These are phyloP conservation scores for Mucor racemosus DNA, from an alignment of 371 early-diverging fungal genomes.

Conservation along the genomic window DNA sequence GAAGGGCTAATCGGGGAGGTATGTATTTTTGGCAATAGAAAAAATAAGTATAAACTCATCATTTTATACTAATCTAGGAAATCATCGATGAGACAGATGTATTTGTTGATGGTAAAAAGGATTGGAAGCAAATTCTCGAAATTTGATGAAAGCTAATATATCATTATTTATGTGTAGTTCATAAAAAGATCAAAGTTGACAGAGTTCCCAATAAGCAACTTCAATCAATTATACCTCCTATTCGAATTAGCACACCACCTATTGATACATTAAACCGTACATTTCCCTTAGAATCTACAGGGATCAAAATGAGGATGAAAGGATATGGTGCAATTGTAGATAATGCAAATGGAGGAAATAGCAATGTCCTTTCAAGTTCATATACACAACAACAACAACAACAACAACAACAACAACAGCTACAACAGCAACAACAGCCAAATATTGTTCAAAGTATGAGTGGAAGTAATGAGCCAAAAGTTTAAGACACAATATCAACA, in stretches of 20 bases:
- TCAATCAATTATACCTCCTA: not conserved
- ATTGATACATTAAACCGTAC: not conserved
- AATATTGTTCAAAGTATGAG: not conserved
- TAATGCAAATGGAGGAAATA: conserved; percentile 1
- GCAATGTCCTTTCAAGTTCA: conserved; percentile 2
- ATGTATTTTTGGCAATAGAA: not conserved
- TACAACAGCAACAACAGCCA: conserved; percentile 1
- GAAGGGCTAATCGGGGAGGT: conserved; percentile 89
- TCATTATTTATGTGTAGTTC: not conserved
- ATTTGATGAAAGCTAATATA: too few relatives aligned
- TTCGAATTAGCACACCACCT: not conserved
- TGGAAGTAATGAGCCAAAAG: not conserved
- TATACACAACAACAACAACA: conserved; percentile 3
- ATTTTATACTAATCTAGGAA: conserved; percentile 41
- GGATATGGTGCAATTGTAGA: conserved; percentile 25
- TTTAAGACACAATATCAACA: not conserved
- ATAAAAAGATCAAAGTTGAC: conserved; percentile 13
- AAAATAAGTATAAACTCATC: not conserved
- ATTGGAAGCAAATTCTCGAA: not conserved
- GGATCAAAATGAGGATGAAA: conserved; percentile 21
- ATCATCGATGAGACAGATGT: conserved; percentile 95
- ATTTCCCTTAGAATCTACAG: conserved; percentile 6
- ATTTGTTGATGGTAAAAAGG: conserved; percentile 72
- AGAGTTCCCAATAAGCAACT: not conserved
- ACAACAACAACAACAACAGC: conserved; percentile 1